Evolutionary conservation across 2,329 filamentous ascomycete genomes (phyloP).

Genomic region (Colletotrichum navitas): DNA sequence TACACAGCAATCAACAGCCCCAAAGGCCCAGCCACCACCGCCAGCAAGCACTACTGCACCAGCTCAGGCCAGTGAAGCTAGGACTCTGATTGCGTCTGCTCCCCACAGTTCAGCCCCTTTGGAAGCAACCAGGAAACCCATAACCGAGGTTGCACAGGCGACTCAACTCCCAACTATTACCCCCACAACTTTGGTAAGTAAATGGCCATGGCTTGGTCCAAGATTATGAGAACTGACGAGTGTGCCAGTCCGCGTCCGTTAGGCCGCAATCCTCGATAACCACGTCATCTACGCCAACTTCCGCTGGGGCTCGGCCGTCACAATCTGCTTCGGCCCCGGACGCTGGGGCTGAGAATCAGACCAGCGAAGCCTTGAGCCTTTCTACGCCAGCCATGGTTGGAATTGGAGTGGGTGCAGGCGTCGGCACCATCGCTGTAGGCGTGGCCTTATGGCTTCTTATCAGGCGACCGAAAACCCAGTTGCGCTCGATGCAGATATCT

Average conservation of each 20-base stretch:
- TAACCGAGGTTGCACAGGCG: constrained; percentile 37
- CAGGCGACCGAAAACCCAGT: constrained; percentile 49
- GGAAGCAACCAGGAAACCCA: background rate
- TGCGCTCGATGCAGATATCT: constrained; percentile 60
- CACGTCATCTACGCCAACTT: constrained; percentile 34
- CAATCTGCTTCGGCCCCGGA: constrained; percentile 22
- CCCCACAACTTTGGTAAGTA: constrained; percentile 30
- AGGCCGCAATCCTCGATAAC: constrained; percentile 30
- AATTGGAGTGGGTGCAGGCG: constrained; percentile 61
- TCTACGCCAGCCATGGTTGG: constrained; percentile 61
- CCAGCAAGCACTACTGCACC: background rate
- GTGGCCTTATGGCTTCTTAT: constrained; percentile 57
- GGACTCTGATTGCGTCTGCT: constrained; percentile 5
- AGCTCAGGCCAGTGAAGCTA: background rate
- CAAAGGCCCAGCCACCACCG: constrained; percentile 15
- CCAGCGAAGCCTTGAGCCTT: constrained; percentile 48
- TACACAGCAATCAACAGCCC: constrained; percentile 16
- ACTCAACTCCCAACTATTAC: constrained; percentile 36
- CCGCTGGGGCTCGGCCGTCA: constrained; percentile 30
- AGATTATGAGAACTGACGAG: background rate
- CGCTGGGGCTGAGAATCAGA: constrained; percentile 3
- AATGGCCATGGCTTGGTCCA: background rate
- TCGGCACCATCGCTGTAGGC: constrained; percentile 55
- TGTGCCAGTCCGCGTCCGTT: constrained; percentile 13
- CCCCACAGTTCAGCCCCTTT: background rate